phyloP scores from a whole-genome alignment of 805 yeast genomes.

The Teunomyces funiuensis region DNA sequence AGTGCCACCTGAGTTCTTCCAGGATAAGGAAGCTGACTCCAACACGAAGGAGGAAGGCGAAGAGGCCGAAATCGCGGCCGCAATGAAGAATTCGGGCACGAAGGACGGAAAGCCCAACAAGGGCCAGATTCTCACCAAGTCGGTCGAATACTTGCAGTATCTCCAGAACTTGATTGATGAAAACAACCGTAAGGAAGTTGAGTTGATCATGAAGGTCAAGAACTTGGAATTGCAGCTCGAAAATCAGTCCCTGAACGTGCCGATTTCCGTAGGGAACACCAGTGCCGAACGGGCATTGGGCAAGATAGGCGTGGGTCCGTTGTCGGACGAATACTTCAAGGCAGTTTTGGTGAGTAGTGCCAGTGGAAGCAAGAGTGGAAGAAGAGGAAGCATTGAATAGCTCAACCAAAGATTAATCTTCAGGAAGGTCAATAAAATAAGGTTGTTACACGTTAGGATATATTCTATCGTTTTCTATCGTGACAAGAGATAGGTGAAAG shows the following conservation, averaged over 20 bases:
- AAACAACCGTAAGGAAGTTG: constrained; percentile 77
- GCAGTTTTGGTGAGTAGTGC: constrained; percentile 13
- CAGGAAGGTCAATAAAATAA: no score
- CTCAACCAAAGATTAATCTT: no score
- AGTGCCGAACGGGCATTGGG: constrained; percentile 79
- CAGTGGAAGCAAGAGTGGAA: constrained; percentile 8
- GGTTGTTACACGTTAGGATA: no score
- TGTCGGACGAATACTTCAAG: constrained; percentile 45
- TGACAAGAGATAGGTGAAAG: no score
- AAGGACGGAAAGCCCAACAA: constrained; percentile 84
- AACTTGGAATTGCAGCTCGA: constrained; percentile 49
- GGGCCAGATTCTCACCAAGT: constrained; percentile 74
- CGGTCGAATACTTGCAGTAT: constrained; percentile 68
- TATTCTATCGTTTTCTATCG: no score
- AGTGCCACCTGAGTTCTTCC: constrained; percentile 38
- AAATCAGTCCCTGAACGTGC: constrained; percentile 42
- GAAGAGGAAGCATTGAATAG: constrained; percentile 10
- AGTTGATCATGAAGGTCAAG: constrained; percentile 59
- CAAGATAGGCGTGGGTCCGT: constrained; percentile 80
- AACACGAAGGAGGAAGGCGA: constrained; percentile 11
- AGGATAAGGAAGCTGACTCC: constrained; percentile 18
- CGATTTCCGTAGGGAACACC: constrained; percentile 49
- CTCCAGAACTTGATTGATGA: constrained; percentile 74
- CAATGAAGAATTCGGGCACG: constrained; percentile 51
- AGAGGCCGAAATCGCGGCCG: constrained; percentile 30